Evolutionary conservation across 163 green algal genomes (phyloP).

Genomic region (Prototheca cutis): DNA sequence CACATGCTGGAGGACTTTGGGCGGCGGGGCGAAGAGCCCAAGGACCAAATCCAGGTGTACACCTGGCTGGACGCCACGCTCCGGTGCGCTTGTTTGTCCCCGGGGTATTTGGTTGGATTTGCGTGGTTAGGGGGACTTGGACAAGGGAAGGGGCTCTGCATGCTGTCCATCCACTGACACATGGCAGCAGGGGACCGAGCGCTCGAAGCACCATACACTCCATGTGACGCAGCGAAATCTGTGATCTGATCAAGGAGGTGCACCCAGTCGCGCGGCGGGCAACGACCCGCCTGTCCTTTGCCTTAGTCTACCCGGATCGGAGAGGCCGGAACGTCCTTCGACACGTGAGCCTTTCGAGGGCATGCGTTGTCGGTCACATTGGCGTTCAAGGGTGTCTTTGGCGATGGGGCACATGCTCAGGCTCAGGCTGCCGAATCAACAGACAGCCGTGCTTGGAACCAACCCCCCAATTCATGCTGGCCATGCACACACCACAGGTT

Average conservation of each 20-base stretch:
- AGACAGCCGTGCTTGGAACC: background rate
- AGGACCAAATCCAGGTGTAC: conserved; percentile 43
- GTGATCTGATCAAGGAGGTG: conserved; percentile 47
- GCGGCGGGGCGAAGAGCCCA: conserved; percentile 9
- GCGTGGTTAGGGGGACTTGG: too few species aligned
- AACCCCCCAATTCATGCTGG: background rate
- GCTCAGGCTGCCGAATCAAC: too few species aligned
- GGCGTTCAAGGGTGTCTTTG: too few species aligned
- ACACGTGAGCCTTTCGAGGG: conserved; percentile 40
- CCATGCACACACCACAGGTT: conserved; percentile 29
- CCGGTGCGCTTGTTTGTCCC: conserved; percentile 6
- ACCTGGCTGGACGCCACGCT: conserved; percentile 52
- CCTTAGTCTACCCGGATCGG: conserved; percentile 76
- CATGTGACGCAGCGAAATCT: conserved; percentile 35
- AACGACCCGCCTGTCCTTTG: conserved; percentile 52
- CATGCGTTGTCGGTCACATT: too few species aligned
- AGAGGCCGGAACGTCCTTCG: conserved; percentile 68
- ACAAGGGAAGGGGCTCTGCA: too few species aligned
- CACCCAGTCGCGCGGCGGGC: conserved; percentile 26
- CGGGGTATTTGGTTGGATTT: too few species aligned
- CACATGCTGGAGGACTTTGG: conserved; percentile 34
- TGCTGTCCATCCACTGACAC: too few species aligned
- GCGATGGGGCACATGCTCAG: too few species aligned
- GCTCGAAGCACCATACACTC: too few species aligned
- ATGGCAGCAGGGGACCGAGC: too few species aligned